A percentile compares a stretch with the other conserved stretches of the same genome.
Evolutionary conservation across 2,329 filamentous ascomycete species (phyloP).

Genomic region (Monosporascus sp.): DNA sequence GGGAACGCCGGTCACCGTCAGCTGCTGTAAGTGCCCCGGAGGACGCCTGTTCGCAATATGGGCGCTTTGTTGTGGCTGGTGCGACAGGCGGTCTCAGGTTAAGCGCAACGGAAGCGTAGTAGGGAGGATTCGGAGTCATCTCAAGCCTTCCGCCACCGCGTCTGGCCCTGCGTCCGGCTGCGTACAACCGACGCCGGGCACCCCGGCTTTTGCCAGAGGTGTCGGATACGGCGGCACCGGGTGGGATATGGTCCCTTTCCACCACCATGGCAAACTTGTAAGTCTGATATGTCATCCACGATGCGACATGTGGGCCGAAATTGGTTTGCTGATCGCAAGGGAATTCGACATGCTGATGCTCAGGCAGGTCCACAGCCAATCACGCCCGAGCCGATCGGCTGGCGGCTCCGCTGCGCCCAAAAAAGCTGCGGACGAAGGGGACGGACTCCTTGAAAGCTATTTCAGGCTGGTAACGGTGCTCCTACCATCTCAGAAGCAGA

Average conservation of each 20-base stretch:
- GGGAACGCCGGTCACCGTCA: not conserved
- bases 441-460: conserved; percentile 5
- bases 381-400: no score
- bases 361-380: no score
- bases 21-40: not conserved
- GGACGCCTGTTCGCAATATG: not conserved
- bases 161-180: no score
- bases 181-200: no score
- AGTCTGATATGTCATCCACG: not conserved
- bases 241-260: not conserved
- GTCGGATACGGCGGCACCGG: not conserved
- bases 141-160: no score
- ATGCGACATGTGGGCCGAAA: no score
- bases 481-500: conserved; percentile 5
- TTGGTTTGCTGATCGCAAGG: no score
- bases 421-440: not conserved
- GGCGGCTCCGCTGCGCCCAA: no score
- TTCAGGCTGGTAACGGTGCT: conserved; percentile 14
- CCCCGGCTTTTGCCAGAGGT: not conserved
- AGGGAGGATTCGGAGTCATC: no score
- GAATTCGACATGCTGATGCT: no score
- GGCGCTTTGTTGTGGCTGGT: not conserved
- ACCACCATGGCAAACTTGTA: not conserved
- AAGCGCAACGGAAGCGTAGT: no score
- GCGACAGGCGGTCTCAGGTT: not conserved